Base-by-base conservation (phyloP, 176 grass and related monocot species). In the Avena insularis region DNA sequence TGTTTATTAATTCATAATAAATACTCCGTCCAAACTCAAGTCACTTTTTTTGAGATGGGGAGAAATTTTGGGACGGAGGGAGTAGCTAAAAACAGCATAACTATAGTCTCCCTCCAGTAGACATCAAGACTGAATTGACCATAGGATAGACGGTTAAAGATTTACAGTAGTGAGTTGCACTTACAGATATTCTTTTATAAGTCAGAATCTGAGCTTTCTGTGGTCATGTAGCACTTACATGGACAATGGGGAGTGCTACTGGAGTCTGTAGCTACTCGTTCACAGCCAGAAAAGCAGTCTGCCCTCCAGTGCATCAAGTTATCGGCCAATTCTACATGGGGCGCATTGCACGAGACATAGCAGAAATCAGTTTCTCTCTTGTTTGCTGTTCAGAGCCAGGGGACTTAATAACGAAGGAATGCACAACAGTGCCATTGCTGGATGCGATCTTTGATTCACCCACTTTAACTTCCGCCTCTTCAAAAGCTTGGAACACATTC, bases 401-500 rank as follows among this genome's bases (percentile, higher is more conserved):
- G 6, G 88, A 86, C 58, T 93, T 91, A 60, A 97, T 88, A 78
- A 90, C 65, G 23, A 97, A 89, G 38, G 92, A 90, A 78, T 97
- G 94, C 64, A 88, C 78, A 9, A 92, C 78, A 50, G 68, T 87
- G 21, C 84, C 87, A 16, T 83, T 78, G 58, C 71, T 88, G 27
- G 86, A 6, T 6, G 90, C 57, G 54, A 97, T 72, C 83, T 92
- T 92, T 14, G 92, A 93, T 78, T 97, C 92, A 10, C 84, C 71
- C 15, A 93, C 88, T 60, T 81, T 59, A 10, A 97, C 80, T 57
- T 93, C 83, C 40, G 92, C 90, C 33, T 90, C 90, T 73, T 93
- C 90, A 61, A 97, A 92, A 85, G 94, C 92, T 82, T 84, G 87
- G 58, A 90, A 92, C 54, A 97, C 90, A 53, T 85, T 88, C 20